Evolutionary conservation across 2,329 filamentous ascomycete species (phyloP).

Genomic region (Chaetothyriales sp.): DNA sequence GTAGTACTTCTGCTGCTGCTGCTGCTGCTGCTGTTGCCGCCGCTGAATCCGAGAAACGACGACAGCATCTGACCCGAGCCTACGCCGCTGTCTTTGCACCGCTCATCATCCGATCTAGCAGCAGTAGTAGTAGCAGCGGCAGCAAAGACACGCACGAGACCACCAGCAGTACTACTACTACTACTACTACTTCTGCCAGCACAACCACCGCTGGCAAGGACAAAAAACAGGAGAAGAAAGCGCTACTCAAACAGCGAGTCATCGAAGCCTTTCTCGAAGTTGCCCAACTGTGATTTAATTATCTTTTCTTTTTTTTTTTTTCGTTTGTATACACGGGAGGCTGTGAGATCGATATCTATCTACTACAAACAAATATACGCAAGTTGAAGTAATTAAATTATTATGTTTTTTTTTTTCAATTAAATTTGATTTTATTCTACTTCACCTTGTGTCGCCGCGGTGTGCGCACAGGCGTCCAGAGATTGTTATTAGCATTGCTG

Average conservation of each 20-base stretch:
- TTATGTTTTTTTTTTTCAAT: too few species aligned
- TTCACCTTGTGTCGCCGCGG: neutral
- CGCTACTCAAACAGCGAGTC: conserved; percentile 10
- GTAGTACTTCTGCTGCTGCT: neutral
- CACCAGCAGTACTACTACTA: neutral
- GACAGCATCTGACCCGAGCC: conserved; percentile 6
- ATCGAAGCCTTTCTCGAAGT: conserved; percentile 13
- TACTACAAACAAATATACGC: too few species aligned
- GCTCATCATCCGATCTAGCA: conserved; percentile 10
- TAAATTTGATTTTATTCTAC: neutral
- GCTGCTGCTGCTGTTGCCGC: neutral
- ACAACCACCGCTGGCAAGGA: neutral
- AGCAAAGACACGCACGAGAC: conserved; percentile 2
- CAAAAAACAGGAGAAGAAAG: conserved; percentile 14
- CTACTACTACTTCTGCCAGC: neutral
- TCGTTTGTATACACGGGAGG: too few species aligned
- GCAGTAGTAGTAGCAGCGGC: too few species aligned
- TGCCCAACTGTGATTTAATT: conserved; percentile 1
- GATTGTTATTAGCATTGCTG: neutral
- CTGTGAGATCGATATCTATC: too few species aligned
- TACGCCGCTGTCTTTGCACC: conserved; percentile 15
- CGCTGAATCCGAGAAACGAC: conserved; percentile 3
- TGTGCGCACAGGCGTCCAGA: neutral
- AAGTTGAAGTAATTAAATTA: too few species aligned
- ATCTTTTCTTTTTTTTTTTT: too few species aligned